Evolutionary conservation across 768 basidiomycete genomes (phyloP).

Genomic region (Hortiboletus campestris): DNA sequence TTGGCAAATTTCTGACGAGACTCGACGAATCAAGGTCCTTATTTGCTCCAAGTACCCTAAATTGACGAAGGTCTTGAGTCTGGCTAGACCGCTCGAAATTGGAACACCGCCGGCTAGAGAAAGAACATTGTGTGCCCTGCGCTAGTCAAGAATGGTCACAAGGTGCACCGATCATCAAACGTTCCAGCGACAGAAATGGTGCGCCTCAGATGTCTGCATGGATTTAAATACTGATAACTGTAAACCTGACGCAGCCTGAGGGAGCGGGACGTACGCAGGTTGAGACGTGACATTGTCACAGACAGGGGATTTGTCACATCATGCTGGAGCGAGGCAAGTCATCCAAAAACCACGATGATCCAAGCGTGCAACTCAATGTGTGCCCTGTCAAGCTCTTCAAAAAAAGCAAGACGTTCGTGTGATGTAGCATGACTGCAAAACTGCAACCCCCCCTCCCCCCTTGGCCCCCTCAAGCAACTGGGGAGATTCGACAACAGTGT

Average conservation of each 20-base stretch:
- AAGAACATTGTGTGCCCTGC: neutral
- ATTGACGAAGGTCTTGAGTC: neutral
- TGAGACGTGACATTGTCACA: conserved; percentile 23
- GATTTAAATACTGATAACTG: neutral
- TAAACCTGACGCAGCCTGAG: neutral
- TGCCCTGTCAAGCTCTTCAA: conserved; percentile 26
- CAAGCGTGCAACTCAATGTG: conserved; percentile 28
- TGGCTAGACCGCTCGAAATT: conserved; percentile 11
- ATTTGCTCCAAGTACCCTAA: neutral
- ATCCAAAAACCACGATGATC: conserved; percentile 27
- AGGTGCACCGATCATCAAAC: neutral
- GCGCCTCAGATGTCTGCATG: neutral
- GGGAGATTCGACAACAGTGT: conserved; percentile 1
- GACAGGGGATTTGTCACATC: conserved; percentile 31
- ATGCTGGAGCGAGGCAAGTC: conserved; percentile 30
- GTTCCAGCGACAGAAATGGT: neutral
- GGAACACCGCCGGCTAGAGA: conserved; percentile 9
- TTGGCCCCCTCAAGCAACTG: conserved; percentile 6
- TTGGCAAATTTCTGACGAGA: neutral
- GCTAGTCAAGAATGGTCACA: neutral
- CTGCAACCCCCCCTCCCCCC: conserved; percentile 2
- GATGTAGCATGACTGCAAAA: conserved; percentile 25
- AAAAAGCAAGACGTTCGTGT: conserved; percentile 26
- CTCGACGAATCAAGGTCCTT: conserved; percentile 3
- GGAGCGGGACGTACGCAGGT: conserved; percentile 1